Evolutionary conservation across 2,329 filamentous ascomycete genomes (phyloP).

Genomic region (Aspergillus jensenii): DNA sequence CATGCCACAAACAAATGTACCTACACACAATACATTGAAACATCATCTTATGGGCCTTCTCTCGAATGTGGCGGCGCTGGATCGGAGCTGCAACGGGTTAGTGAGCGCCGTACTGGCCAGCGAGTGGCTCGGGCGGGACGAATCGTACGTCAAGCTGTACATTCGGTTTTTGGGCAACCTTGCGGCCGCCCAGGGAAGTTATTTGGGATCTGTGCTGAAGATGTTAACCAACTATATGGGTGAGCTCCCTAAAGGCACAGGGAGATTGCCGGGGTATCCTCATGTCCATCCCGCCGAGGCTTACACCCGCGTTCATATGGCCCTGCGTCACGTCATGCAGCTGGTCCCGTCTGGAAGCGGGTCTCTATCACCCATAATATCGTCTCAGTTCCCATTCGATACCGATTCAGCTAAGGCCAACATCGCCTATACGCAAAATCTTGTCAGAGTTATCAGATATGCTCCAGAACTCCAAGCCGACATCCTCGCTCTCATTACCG

Average conservation of each 20-base stretch:
- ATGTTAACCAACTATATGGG: conserved; percentile 81
- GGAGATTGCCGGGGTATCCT: conserved; percentile 55
- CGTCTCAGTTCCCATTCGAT: conserved; percentile 70
- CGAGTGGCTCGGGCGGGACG: conserved; percentile 63
- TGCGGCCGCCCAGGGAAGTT: conserved; percentile 78
- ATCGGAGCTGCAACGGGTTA: conserved; percentile 57
- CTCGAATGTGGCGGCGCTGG: conserved; percentile 56
- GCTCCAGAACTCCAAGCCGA: conserved; percentile 75
- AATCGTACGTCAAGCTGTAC: conserved; percentile 58
- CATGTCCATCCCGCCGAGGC: conserved; percentile 64
- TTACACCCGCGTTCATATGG: conserved; percentile 72
- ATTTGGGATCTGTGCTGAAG: conserved; percentile 69
- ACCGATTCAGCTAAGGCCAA: conserved; percentile 77
- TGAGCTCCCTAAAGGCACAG: conserved; percentile 55
- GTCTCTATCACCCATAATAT: conserved; percentile 66
- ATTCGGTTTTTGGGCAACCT: conserved; percentile 61
- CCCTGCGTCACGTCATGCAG: conserved; percentile 72
- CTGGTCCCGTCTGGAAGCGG: conserved; percentile 78
- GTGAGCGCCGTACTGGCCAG: conserved; percentile 59
- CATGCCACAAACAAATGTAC: conserved; percentile 43
- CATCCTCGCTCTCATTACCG: conserved; percentile 78
- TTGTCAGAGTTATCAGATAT: conserved; percentile 75
- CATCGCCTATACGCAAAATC: conserved; percentile 82
- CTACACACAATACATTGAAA: conserved; percentile 52
- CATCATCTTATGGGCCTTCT: conserved; percentile 61